A percentile compares a stretch with the other conserved stretches of the same genome.
Evolutionary conservation across 352 stramenopile species (phyloP).

Genomic region (Globisporangium polare): DNA sequence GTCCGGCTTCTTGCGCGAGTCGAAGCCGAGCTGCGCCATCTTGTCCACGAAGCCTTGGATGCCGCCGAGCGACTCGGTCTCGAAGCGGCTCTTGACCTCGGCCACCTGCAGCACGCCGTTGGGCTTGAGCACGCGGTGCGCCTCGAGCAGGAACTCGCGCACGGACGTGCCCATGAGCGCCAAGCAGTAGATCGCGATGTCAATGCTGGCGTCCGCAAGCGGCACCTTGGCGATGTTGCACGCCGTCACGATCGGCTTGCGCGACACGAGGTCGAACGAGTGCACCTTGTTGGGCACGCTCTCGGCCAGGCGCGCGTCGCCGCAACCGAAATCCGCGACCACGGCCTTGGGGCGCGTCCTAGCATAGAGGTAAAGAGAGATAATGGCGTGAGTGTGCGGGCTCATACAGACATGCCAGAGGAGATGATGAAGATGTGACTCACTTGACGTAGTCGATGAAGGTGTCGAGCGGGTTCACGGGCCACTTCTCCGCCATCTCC

Average conservation of each 20-base stretch:
- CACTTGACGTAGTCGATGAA: constrained; percentile 95
- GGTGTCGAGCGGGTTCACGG: constrained; percentile 95
- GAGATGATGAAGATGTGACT: constrained; percentile 8
- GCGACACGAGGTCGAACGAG: constrained; percentile 97
- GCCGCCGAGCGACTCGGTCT: constrained; percentile 61
- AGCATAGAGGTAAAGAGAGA: not conserved
- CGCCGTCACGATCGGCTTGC: constrained; percentile 89
- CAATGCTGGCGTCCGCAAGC: constrained; percentile 82
- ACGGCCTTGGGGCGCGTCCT: constrained; percentile 67
- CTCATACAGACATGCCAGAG: not conserved
- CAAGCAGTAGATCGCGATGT: constrained; percentile 97
- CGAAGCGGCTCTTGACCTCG: constrained; percentile 83
- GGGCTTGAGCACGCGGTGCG: constrained; percentile 91
- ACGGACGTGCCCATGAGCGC: constrained; percentile 98
- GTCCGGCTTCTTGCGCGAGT: constrained; percentile 61
- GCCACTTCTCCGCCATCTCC: constrained; percentile 96
- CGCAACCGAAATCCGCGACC: constrained; percentile 98
- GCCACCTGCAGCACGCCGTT: constrained; percentile 89
- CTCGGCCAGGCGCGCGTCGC: constrained; percentile 93
- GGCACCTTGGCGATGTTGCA: constrained; percentile 97
- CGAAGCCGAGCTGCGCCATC: constrained; percentile 65
- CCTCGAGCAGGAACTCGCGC: constrained; percentile 96
- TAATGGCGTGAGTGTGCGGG: not conserved
- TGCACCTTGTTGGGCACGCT: constrained; percentile 91
- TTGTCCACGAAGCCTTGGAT: constrained; percentile 59